These are phyloP conservation scores for Colletotrichum nymphaeae DNA, from an alignment of 2,329 filamentous ascomycete species.

Conservation along the genomic window DNA sequence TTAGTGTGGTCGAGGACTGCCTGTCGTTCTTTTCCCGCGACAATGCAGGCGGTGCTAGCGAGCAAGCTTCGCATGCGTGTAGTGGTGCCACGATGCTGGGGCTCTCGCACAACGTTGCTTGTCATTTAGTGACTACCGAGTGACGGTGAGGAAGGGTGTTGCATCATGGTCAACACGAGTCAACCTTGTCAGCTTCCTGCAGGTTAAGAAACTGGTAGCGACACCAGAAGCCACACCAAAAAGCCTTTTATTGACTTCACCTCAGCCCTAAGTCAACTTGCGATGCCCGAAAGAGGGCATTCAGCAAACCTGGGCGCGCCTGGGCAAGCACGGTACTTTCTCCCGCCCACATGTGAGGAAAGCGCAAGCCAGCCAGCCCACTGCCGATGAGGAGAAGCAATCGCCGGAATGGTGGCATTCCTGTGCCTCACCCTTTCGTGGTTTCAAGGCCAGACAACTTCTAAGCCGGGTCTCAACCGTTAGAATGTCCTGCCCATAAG, in stretches of 20 bases:
- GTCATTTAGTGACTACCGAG: background rate
- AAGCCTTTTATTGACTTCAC: conserved; percentile 21
- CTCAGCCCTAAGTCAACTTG: conserved; percentile 32
- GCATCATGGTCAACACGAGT: background rate
- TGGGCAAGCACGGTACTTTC: conserved; percentile 17
- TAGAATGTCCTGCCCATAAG: conserved; percentile 12
- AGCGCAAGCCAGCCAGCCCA: background rate
- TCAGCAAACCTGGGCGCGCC: background rate
- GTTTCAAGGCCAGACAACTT: conserved; percentile 7
- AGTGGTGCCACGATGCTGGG: conserved; percentile 23
- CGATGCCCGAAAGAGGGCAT: conserved; percentile 2
- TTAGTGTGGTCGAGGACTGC: background rate
- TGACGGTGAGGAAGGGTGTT: background rate
- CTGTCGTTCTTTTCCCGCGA: background rate
- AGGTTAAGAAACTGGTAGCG: background rate
- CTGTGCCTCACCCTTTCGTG: background rate
- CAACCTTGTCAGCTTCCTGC: conserved; percentile 23
- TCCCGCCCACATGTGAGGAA: background rate
- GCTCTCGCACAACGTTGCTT: conserved; percentile 5
- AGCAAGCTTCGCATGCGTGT: background rate
- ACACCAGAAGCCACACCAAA: background rate
- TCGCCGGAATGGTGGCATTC: background rate
- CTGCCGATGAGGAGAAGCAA: background rate
- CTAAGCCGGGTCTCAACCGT: background rate
- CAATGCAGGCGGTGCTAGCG: background rate